Conservation (phyloP, 2,329 filamentous ascomycete species). For the Scedosporium boydii region DNA sequence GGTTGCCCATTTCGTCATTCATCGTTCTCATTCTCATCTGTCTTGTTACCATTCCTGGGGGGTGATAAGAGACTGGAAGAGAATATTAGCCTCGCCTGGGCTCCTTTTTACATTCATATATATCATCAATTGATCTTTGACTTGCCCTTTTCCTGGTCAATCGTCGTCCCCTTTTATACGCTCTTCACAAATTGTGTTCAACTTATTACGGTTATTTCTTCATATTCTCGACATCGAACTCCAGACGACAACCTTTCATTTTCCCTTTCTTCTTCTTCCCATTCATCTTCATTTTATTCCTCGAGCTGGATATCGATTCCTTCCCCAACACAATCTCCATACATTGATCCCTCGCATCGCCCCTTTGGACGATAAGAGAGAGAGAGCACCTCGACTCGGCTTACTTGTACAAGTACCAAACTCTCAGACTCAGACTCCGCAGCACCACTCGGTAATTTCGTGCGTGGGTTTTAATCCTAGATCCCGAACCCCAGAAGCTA, state of each 20-base stretch:
- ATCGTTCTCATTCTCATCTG: not conserved
- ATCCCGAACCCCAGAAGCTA: not conserved
- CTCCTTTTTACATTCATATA: not conserved
- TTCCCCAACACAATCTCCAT: not conserved
- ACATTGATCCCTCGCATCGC: too few species aligned
- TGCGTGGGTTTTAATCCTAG: not conserved
- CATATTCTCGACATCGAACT: too few species aligned
- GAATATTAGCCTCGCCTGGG: too few species aligned
- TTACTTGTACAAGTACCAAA: not conserved
- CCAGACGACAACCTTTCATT: too few species aligned
- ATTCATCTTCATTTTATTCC: not conserved
- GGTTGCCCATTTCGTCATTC: not conserved
- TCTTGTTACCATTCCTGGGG: not conserved
- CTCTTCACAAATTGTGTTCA: not conserved
- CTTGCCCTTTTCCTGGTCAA: not conserved
- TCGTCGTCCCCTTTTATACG: not conserved
- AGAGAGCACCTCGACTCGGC: not conserved
- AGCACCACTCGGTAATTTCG: not conserved
- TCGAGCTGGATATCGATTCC: not conserved
- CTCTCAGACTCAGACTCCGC: not conserved
- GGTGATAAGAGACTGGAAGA: not conserved
- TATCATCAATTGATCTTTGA: not conserved
- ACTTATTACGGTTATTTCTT: too few species aligned
- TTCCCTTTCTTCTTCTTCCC: too few species aligned
- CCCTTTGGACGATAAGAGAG: not conserved